phyloP scores from a whole-genome alignment of 2,329 filamentous ascomycete species.

The Xylaria hypoxylon region DNA sequence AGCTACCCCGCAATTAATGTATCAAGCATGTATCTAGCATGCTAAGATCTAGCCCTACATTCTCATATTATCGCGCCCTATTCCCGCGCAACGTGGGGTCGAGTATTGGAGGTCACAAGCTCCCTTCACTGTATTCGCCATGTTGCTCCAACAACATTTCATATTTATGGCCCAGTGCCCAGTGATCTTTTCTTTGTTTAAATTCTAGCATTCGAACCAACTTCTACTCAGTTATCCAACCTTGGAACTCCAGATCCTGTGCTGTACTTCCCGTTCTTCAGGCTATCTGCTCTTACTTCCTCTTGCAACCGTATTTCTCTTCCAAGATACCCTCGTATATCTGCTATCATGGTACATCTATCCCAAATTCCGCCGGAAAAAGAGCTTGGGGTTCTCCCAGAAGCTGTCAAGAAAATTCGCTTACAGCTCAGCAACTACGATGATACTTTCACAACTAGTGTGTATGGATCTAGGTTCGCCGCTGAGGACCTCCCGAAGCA shows the following conservation, averaged over 20 bases:
- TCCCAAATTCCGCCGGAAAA: conserved; percentile 54
- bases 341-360: conserved; percentile 64
- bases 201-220: conserved; percentile 3
- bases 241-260: conserved; percentile 3
- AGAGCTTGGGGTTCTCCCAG: conserved; percentile 47
- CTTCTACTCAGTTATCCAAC: conserved; percentile 15
- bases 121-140: conserved; percentile 23
- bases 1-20: conserved; percentile 30
- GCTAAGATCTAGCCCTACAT: conserved; percentile 20
- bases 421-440: conserved; percentile 63
- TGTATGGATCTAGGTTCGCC: conserved; percentile 90
- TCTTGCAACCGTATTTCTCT: neutral
- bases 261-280: conserved; percentile 7
- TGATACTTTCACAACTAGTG: conserved; percentile 77
- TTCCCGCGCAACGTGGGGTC: conserved; percentile 26
- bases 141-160: conserved; percentile 21
- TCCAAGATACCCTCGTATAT: neutral
- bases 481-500: conserved; percentile 81
- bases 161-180: conserved; percentile 17
- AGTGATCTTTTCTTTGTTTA: conserved; percentile 6
- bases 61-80: conserved; percentile 14
- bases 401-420: conserved; percentile 57
- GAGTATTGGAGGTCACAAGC: conserved; percentile 22
- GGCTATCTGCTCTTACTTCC: neutral
- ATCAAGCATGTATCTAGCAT: conserved; percentile 21